Base-by-base conservation (phyloP, 2,329 filamentous ascomycete genomes). In the Colletotrichum liaoningense region DNA sequence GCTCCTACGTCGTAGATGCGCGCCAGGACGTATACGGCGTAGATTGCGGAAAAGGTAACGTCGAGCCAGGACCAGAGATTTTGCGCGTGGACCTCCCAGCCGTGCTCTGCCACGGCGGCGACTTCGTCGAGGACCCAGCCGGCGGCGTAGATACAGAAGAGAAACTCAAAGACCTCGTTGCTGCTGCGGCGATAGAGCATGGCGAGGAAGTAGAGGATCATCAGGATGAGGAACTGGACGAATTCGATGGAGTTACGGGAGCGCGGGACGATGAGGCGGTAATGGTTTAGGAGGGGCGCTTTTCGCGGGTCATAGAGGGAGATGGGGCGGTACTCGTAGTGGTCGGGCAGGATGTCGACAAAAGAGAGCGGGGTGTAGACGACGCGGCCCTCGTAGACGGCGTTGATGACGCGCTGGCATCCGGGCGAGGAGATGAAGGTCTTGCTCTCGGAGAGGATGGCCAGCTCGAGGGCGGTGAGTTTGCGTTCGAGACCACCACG, bases 61-160 rank as follows among this genome's bases (percentile, higher is more conserved):
- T 94, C 93, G 19, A 94, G 86, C 77, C 94, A 94, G 0, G 92
- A 92, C 93, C 92, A 94, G 6, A 94, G 84, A 76, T 93, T 93
- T 79, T 94, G 92, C 0, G 92, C 92, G 76, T 94, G 93, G 1
- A 94, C 92, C 59, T 90, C 88, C 92, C 84, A 86, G 35, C 84
- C 86, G 76, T 94, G 92, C 79, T 93, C 92, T 12, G 92, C 85
- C 55, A 93, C 89, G 2, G 90, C 89, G 1, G 90, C 89, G 74
- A 92, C 85, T 76, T 92, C 90, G 76, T 93, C 91, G 2, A 93
- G 84, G 4, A 90, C 87, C 92, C 93, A 94, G 5, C 93, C 93
- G 2, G 88, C 84, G 2, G 89, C 88, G 77, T 93, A 94, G 4
- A 93, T 79, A 66, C 87, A 85, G 79, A 94, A 94, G 2, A 89